phyloP scores from a whole-genome alignment of 2,329 filamentous ascomycete species.

The Sporothrix phasma region DNA sequence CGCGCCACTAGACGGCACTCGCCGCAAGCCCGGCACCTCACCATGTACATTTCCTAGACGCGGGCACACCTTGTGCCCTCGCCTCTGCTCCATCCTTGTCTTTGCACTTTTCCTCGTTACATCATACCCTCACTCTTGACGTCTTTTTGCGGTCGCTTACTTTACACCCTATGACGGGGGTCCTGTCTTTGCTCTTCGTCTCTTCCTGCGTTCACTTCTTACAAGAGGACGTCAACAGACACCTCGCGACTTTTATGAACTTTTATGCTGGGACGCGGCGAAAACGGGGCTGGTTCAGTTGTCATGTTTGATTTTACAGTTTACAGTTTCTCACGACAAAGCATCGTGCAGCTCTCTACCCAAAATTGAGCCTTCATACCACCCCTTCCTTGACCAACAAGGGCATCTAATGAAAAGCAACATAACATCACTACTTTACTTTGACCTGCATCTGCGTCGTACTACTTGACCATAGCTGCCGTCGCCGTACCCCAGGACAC shows the following conservation, averaged over 20 bases:
- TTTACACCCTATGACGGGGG: background rate
- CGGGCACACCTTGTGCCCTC: background rate
- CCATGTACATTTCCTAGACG: background rate
- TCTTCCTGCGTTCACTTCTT: background rate
- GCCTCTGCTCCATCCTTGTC: background rate
- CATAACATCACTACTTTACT: too few species aligned
- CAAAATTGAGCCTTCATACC: background rate
- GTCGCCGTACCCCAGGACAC: slow-evolving; percentile 15
- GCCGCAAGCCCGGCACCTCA: background rate
- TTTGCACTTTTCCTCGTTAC: background rate
- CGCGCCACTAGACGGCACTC: background rate
- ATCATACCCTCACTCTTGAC: background rate
- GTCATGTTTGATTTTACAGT: too few species aligned
- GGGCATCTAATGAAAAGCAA: too few species aligned
- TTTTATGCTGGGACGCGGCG: background rate
- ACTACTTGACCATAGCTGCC: too few species aligned
- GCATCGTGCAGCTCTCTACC: too few species aligned
- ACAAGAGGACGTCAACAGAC: background rate
- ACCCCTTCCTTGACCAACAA: background rate
- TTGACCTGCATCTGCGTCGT: too few species aligned
- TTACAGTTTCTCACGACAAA: too few species aligned
- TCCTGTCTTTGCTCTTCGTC: background rate
- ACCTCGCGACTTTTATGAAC: background rate
- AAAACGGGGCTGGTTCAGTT: background rate
- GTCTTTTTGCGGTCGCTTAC: background rate